Evolutionary conservation across 2,329 filamentous ascomycete species (phyloP).

Genomic region (Akanthomyces dipterigenus): DNA sequence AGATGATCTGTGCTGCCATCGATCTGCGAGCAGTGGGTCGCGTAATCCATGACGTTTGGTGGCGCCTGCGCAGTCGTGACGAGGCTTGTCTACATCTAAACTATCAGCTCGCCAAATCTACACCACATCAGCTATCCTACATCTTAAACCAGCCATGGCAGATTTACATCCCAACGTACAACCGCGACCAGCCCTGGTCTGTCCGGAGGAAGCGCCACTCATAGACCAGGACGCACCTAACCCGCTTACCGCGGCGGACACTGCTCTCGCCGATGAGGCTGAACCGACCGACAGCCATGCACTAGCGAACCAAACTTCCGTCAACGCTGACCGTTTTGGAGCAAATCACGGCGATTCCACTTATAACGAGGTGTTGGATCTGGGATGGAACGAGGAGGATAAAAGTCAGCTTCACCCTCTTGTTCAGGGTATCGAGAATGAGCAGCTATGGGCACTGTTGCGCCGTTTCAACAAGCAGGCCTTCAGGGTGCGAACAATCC

Average conservation of each 20-base stretch:
- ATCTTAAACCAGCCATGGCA: no score
- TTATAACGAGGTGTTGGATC: constrained; percentile 51
- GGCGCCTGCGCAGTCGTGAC: no score
- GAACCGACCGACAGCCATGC: constrained; percentile 30
- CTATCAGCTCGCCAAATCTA: no score
- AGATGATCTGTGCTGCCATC: not conserved
- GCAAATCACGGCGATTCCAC: constrained; percentile 33
- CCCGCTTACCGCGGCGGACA: not conserved
- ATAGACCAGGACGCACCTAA: not conserved
- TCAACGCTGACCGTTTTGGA: constrained; percentile 14
- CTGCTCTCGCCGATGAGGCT: not conserved
- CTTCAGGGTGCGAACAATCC: constrained; percentile 61
- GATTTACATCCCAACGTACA: no score
- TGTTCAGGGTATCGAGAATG: constrained; percentile 62
- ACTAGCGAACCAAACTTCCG: constrained; percentile 22
- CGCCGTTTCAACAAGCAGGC: constrained; percentile 68
- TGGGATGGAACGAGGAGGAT: constrained; percentile 60
- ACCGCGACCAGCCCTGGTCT: not conserved
- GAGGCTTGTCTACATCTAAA: no score
- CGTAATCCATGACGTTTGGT: no score
- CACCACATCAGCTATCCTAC: no score
- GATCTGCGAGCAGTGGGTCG: not conserved
- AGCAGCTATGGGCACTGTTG: constrained; percentile 66
- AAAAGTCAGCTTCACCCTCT: constrained; percentile 50
- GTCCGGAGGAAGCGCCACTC: not conserved